Percentiles rank a stretch among this genome's conserved stretches.
phyloP scores from a whole-genome alignment of 2,329 filamentous ascomycete genomes.

The Xylaria sp. region DNA sequence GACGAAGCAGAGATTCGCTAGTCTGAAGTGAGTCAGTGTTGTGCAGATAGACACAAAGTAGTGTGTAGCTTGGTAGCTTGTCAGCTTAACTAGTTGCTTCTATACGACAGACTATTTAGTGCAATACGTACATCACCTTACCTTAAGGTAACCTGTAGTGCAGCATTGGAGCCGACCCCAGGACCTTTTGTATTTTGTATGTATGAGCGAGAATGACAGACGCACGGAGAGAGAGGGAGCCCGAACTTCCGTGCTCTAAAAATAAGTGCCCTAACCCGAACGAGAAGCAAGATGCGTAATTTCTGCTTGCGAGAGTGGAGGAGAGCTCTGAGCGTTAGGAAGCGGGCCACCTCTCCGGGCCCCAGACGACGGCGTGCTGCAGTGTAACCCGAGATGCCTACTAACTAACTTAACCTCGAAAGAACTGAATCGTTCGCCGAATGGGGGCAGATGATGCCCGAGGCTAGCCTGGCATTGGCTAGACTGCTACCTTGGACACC shows the following conservation, averaged over 20 bases:
- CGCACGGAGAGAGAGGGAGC: too few species aligned
- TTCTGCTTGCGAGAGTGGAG: neutral
- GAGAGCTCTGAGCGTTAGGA: neutral
- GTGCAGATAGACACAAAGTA: neutral
- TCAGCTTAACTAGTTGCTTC: neutral
- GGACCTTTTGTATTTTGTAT: too few species aligned
- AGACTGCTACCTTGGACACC: too few species aligned
- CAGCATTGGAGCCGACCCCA: too few species aligned
- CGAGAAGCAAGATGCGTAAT: slow-evolving; percentile 1
- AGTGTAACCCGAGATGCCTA: neutral
- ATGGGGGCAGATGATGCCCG: too few species aligned
- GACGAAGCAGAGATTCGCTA: slow-evolving; percentile 55
- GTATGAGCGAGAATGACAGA: too few species aligned
- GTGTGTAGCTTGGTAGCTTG: too few species aligned
- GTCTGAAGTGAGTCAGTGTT: neutral
- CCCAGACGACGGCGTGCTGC: neutral
- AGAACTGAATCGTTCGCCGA: too few species aligned
- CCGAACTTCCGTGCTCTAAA: neutral
- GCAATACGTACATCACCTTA: neutral
- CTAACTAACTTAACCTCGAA: too few species aligned
- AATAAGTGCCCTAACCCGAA: neutral
- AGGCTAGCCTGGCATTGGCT: too few species aligned
- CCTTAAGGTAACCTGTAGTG: too few species aligned
- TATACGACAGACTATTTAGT: neutral
- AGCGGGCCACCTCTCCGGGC: neutral